phyloP scores from a whole-genome alignment of 1,284 basidiomycete species.

The Hemileia vastatrix region DNA sequence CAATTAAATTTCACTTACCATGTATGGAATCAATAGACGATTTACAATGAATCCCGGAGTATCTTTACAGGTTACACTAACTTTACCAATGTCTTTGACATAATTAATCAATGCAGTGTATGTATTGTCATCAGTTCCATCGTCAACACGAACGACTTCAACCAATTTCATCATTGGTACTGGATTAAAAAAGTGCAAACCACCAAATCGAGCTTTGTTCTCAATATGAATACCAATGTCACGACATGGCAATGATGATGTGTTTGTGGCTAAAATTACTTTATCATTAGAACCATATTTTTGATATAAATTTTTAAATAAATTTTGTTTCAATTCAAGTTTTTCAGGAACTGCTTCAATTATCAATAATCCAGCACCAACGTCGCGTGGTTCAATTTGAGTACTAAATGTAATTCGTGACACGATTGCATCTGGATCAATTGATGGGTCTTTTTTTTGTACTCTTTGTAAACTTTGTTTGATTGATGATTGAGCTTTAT shows the following conservation, averaged over 20 bases:
- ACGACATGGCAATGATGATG: slow-evolving; percentile 50
- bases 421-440: slow-evolving; percentile 45
- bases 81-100: slow-evolving; percentile 51
- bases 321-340: slow-evolving; percentile 51
- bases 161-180: slow-evolving; percentile 53
- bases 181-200: slow-evolving; percentile 49
- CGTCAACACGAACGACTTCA: slow-evolving; percentile 50
- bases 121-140: slow-evolving; percentile 50
- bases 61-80: slow-evolving; percentile 52
- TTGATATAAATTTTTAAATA: slow-evolving; percentile 51
- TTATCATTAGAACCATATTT: slow-evolving; percentile 48
- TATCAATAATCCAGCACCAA: slow-evolving; percentile 51
- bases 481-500: slow-evolving; percentile 52
- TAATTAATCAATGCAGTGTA: slow-evolving; percentile 49
- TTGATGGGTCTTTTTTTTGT: slow-evolving; percentile 50
- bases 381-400: no score
- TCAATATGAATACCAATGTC: slow-evolving; percentile 49
- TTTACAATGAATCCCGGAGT: slow-evolving; percentile 51
- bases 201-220: slow-evolving; percentile 47
- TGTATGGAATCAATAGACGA: slow-evolving; percentile 42
- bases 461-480: slow-evolving; percentile 50
- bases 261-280: slow-evolving; percentile 54
- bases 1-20: no score
- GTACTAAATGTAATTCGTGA: slow-evolving; percentile 50
- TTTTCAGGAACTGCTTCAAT: slow-evolving; percentile 55